Evolutionary conservation across 2,329 filamentous ascomycete genomes (phyloP).

Genomic region (Nothophoma quercina): DNA sequence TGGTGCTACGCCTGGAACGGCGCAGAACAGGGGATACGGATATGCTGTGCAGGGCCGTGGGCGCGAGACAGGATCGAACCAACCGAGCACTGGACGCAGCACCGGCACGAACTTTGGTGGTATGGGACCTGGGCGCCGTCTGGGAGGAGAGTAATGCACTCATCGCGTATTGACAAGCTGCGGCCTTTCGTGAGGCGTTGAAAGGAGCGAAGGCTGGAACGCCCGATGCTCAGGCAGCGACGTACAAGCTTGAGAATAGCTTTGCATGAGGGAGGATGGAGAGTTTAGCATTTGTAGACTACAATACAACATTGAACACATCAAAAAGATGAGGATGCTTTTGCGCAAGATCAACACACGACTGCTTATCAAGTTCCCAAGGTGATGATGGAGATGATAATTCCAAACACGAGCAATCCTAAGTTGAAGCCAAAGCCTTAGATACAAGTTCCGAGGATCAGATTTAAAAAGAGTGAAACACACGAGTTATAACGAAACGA

Average conservation of each 20-base stretch:
- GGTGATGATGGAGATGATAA: no score
- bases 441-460: no score
- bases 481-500: no score
- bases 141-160: conserved; percentile 30
- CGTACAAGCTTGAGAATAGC: background rate
- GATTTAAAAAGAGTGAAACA: no score
- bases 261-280: no score
- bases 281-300: no score
- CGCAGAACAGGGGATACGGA: conserved; percentile 65
- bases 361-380: no score
- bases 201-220: background rate
- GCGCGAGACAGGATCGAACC: conserved; percentile 22
- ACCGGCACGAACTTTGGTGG: conserved; percentile 36
- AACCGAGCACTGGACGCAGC: conserved; percentile 33
- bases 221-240: background rate
- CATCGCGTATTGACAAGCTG: background rate
- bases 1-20: conserved; percentile 55
- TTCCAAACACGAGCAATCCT: background rate
- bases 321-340: no score
- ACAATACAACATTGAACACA: no score
- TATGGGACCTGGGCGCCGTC: conserved; percentile 43
- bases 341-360: no score
- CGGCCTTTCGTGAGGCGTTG: background rate
- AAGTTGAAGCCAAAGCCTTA: no score
- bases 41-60: conserved; percentile 60